phyloP scores from a whole-genome alignment of 257 asterid genomes.

The Osmanthus fragrans region DNA sequence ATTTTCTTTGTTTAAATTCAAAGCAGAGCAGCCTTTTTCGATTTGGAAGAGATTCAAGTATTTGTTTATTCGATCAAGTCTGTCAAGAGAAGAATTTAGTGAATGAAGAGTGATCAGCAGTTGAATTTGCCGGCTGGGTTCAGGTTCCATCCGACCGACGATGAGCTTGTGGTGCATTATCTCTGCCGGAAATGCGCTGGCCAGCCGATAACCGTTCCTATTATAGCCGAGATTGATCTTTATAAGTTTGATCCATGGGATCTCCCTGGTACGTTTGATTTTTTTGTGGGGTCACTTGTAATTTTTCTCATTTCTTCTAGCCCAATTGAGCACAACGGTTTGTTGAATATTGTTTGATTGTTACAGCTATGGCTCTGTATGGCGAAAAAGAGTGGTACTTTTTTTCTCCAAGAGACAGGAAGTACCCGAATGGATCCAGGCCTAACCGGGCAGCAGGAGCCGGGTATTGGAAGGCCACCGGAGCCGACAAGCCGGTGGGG shows the following conservation, averaged over 20 bases:
- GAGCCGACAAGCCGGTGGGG: constrained; percentile 66
- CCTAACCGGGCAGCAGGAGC: constrained; percentile 63
- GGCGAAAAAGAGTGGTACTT: constrained; percentile 68
- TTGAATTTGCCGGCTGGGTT: constrained; percentile 58
- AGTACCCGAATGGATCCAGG: constrained; percentile 63
- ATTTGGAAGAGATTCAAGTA: neutral
- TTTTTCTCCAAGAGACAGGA: constrained; percentile 59
- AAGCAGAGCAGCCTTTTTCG: neutral
- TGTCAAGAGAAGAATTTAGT: constrained; percentile 13
- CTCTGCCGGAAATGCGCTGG: constrained; percentile 62
- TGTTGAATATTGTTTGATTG: neutral
- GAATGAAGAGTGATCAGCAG: constrained; percentile 53
- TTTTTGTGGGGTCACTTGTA: neutral
- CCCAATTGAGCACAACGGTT: too few species aligned
- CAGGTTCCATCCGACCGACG: constrained; percentile 65
- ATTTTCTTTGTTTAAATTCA: constrained; percentile 24
- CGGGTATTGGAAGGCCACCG: constrained; percentile 66
- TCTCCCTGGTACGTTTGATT: constrained; percentile 40
- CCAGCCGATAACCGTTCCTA: constrained; percentile 38
- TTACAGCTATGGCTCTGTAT: constrained; percentile 46
- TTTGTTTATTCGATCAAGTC: neutral
- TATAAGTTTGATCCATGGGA: constrained; percentile 61
- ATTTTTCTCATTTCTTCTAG: neutral
- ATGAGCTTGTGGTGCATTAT: constrained; percentile 56
- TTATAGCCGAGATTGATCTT: constrained; percentile 56